Percentiles rank a stretch among this genome's conserved stretches.
These are phyloP conservation scores for Coemansia brasiliensis DNA, from an alignment of 192 early-diverging fungal genomes.

Conservation along the genomic window DNA sequence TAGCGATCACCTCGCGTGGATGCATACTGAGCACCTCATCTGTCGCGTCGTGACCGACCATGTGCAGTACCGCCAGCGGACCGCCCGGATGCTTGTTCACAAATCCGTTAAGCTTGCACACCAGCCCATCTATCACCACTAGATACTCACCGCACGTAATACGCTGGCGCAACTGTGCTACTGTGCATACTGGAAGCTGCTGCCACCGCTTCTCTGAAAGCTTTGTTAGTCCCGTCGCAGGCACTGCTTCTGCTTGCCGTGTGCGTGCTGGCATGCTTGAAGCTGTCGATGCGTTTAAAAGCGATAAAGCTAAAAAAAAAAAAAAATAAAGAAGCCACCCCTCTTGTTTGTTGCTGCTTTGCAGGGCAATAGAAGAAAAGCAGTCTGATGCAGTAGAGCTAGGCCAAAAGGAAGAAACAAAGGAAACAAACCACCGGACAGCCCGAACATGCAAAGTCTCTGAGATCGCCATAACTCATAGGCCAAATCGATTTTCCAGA, in stretches of 20 bases:
- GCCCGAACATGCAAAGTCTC: too few relatives aligned
- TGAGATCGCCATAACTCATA: too few relatives aligned
- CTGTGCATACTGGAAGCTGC: constrained; percentile 41
- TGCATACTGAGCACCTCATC: constrained; percentile 87
- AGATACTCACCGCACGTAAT: constrained; percentile 68
- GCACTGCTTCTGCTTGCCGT: not conserved
- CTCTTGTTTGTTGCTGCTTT: too few relatives aligned
- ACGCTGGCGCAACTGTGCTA: constrained; percentile 38
- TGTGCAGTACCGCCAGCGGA: constrained; percentile 81
- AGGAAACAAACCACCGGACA: too few relatives aligned
- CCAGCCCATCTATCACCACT: constrained; percentile 82
- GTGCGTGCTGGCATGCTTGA: constrained; percentile 25
- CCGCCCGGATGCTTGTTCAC: constrained; percentile 90
- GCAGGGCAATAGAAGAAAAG: too few relatives aligned
- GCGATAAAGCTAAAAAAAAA: too few relatives aligned
- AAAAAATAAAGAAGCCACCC: too few relatives aligned
- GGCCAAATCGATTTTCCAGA: too few relatives aligned
- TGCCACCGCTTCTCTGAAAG: constrained; percentile 13
- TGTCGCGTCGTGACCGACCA: constrained; percentile 88
- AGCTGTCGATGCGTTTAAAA: too few relatives aligned
- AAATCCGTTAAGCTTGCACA: constrained; percentile 84
- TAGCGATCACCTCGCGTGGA: constrained; percentile 74
- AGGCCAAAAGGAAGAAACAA: too few relatives aligned
- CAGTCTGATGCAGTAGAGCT: too few relatives aligned
- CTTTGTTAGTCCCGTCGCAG: not conserved